Base-by-base conservation (phyloP, 2,329 filamentous ascomycete species). In the Aphanocladium album region DNA sequence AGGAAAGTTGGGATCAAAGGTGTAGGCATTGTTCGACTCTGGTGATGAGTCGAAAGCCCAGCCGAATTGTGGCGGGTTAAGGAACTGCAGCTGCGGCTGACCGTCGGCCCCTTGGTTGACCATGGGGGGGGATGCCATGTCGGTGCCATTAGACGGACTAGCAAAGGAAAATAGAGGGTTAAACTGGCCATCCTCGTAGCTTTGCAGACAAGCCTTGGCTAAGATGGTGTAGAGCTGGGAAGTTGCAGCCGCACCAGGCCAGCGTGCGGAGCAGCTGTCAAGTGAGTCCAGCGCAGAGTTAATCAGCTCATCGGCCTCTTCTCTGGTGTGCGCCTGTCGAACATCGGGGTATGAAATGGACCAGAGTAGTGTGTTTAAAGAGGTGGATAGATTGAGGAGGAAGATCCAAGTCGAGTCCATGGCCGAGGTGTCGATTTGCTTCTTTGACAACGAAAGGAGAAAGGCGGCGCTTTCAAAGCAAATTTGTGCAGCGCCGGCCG, bases 401-500 rank as follows among this genome's bases (percentile, higher is more conserved):
- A 96, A 96, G 47, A 96, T 88, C 93, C 93, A 98, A 1, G 93
- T 97, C 62, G 97, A 81, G 70, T 97, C 93, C 12, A 95, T 85
- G 23, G 86, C 87, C 16, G 84, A 83, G 17, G 83, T 86, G 65
- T 88, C 84, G 69, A 96, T 89, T 72, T 96, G 92, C 68, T 89
- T 87, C 70, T 85, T 86, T 49, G 92, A 89, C 71, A 93, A 85
- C 65, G 88, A 83, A 67, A 97, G 90, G 70, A 96, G 93, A 73
- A 86, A 90, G 12, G 87, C 82, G 51, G 91, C 88, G 45, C 91
- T 92, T 50, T 95, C 87, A 69, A 89, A 97, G 71, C 93, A 98
- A 66, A 86, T 88, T 35, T 83, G 77, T 1, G 93, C 93, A 1
- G 93, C 91, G n/a, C 83, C 77, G 8, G 88, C 73, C 0, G 91